Evolutionary conservation across 2,329 filamentous ascomycete species (phyloP), one percentile per base, ranked within the genome.

Genomic region (Ophiostoma sp.): DNA sequence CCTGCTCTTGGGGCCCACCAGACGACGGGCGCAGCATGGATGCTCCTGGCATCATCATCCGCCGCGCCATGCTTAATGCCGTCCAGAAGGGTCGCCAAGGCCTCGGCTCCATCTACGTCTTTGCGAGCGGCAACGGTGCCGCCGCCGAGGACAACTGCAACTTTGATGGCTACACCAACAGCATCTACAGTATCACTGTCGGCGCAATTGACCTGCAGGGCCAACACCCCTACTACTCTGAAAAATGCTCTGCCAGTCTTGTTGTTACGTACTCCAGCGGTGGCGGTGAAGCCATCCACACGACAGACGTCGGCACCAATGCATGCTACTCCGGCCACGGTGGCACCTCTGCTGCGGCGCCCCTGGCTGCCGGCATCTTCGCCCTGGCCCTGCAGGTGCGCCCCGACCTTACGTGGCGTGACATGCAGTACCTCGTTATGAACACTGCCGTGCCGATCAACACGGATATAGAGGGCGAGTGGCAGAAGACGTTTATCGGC

Each of bases 131-230:
- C 69, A 99, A 99, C 75, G 95, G 95, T 69, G 96, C 94, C 9
- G 82, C 83, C 3, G 87, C 82, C 72, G 93, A 91, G 64, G 95
- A 99, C 77, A 98, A 99, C 79, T 99, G 95, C 84, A 99, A 99
- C 77, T 99, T 99, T 77, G 95, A 99, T 76, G 95, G 95, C 52
- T 99, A 99, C 79, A 99, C 95, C 70, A 99, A 99, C 81, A 97
- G 93, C 76, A 99, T 99, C 74, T 99, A 98, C 83, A 97, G 93
- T 77, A 95, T 99, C 74, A 97, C 93, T 0, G 93, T 99, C 18
- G 95, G 95, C 49, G 94, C 94, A 45, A 89, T 99, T 71, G 93
- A 97, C 76, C 85, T 92, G 69, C 87, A 90, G 73, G 93, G 94
- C 52, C 79, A 85, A n/a, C 94, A 98, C 76, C 93, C 95, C 0